Conservation (phyloP, 495 filamentous ascomycete species). For the Penicilliopsis zonata region DNA sequence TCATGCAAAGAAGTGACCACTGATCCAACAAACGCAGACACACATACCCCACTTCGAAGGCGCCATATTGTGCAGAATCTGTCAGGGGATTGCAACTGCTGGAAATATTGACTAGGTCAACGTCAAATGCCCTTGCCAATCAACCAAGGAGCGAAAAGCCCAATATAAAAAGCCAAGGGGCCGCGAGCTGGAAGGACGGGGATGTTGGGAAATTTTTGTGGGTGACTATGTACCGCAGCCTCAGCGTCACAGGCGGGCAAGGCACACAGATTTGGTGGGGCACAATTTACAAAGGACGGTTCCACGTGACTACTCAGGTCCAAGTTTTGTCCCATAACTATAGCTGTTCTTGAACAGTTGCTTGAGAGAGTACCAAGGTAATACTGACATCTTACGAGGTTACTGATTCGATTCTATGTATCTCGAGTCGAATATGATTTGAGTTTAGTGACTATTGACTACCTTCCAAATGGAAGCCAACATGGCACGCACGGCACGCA, state of each 20-base stretch:
- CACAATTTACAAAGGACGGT: background rate
- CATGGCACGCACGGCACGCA: no score
- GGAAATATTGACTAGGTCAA: no score
- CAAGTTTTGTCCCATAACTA: background rate
- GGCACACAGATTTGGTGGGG: constrained; percentile 9
- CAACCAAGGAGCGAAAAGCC: constrained; percentile 4
- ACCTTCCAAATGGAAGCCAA: no score
- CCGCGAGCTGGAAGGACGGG: constrained; percentile 1
- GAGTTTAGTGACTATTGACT: no score
- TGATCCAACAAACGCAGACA: constrained; percentile 1
- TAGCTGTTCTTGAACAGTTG: no score
- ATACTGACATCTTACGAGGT: no score
- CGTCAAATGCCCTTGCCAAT: no score
- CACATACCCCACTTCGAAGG: constrained; percentile 41
- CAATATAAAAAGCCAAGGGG: constrained; percentile 16
- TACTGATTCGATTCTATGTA: no score
- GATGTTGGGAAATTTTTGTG: constrained; percentile 19
- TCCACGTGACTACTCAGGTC: background rate
- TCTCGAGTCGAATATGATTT: no score
- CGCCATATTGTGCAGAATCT: constrained; percentile 23
- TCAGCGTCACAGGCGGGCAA: constrained; percentile 10
- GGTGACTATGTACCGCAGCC: constrained; percentile 8
- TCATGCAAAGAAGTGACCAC: background rate
- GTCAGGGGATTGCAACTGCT: constrained; percentile 3
- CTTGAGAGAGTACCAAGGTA: no score